Evolutionary conservation across 192 early-diverging fungal genomes (phyloP).

Genomic region (Coemansia pectinata): DNA sequence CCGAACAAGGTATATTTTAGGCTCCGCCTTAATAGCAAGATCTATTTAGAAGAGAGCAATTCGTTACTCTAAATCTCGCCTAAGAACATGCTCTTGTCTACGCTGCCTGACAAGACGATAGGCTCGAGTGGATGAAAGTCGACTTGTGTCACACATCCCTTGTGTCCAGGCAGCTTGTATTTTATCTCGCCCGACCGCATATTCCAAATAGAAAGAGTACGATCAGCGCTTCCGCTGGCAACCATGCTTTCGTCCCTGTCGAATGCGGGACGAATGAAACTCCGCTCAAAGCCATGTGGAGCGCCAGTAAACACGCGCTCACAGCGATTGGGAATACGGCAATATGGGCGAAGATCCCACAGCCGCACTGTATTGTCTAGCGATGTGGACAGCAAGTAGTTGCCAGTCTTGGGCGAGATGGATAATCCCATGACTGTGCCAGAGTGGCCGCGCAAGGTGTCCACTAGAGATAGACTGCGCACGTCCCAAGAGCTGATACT

Average conservation of each 20-base stretch:
- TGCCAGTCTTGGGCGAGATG: constrained; percentile 79
- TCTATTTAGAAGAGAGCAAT: neutral
- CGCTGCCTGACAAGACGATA: constrained; percentile 81
- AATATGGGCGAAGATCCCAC: constrained; percentile 94
- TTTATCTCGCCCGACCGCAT: constrained; percentile 72
- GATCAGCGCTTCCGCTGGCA: constrained; percentile 83
- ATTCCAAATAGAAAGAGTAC: constrained; percentile 91
- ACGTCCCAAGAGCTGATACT: constrained; percentile 89
- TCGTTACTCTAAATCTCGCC: constrained; percentile 64
- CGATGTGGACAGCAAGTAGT: constrained; percentile 77
- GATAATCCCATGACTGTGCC: constrained; percentile 89
- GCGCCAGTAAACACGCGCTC: constrained; percentile 81
- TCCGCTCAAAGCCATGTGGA: constrained; percentile 95
- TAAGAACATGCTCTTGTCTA: constrained; percentile 86
- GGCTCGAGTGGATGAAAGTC: constrained; percentile 91
- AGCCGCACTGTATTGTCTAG: constrained; percentile 95
- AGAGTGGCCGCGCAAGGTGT: constrained; percentile 77
- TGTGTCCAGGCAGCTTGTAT: constrained; percentile 95
- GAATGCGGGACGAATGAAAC: constrained; percentile 89
- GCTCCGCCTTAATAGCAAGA: neutral
- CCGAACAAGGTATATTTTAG: neutral
- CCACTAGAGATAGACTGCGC: constrained; percentile 65
- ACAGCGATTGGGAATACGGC: constrained; percentile 66
- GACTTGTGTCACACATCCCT: constrained; percentile 90
- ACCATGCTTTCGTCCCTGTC: constrained; percentile 81